These are phyloP conservation scores for Candida krabiensis DNA, from an alignment of 805 yeast species.

Conservation along the genomic window DNA sequence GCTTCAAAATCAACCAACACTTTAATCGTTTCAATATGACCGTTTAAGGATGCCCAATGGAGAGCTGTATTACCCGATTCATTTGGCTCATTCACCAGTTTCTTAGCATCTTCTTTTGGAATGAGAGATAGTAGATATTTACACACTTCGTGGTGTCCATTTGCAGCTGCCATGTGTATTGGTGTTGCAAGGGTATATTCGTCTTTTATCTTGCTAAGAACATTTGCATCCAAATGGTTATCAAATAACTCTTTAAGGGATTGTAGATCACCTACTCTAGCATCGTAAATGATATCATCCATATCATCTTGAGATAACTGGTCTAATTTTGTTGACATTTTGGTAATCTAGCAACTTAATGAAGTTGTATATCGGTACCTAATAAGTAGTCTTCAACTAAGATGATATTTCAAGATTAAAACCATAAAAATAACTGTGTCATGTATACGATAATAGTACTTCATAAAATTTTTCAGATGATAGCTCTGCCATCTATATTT, in stretches of 20 bases:
- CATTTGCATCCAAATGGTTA: slow-evolving; percentile 47
- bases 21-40: slow-evolving; percentile 71
- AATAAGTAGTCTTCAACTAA: too few relatives aligned
- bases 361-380: too few relatives aligned
- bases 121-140: slow-evolving; percentile 55
- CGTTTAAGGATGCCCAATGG: slow-evolving; percentile 95
- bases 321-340: slow-evolving; percentile 26
- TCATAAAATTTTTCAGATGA: too few relatives aligned
- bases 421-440: too few relatives aligned
- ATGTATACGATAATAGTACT: too few relatives aligned
- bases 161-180: slow-evolving; percentile 93
- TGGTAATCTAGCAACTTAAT: too few relatives aligned
- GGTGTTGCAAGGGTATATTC: slow-evolving; percentile 69
- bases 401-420: too few relatives aligned
- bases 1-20: slow-evolving; percentile 73
- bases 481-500: not conserved
- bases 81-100: slow-evolving; percentile 54
- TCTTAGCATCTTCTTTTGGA: slow-evolving; percentile 43
- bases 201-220: slow-evolving; percentile 53
- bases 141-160: slow-evolving; percentile 78
- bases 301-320: slow-evolving; percentile 67
- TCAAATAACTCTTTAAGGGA: slow-evolving; percentile 67
- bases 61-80: slow-evolving; percentile 90
- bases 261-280: slow-evolving; percentile 86
- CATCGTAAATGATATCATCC: slow-evolving; percentile 78